Evolutionary conservation across 2,329 filamentous ascomycete genomes (phyloP), one percentile per base, ranked within the genome.

Genomic region (Byssoonygena ceratinophila): DNA sequence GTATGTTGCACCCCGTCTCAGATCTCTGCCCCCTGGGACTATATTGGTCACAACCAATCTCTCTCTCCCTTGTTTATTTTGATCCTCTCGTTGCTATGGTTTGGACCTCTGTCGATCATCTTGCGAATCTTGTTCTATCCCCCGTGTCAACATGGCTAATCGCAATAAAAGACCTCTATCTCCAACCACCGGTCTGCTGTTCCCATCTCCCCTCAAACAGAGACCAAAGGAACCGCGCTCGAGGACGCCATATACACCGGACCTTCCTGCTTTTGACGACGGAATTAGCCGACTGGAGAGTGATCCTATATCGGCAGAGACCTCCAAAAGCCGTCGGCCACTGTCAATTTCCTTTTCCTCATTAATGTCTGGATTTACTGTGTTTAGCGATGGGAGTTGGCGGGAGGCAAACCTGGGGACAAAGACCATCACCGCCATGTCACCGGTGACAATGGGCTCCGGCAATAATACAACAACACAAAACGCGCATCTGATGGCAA

Each of bases 81-180:
- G 59, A 59, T 51, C 53, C 8, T 37, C 34, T 54, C 57, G 53
- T 58, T 58, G 58, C 55, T 55, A 53, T 49, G 27, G 40, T 53
- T 52, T 56, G 51, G 51, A 58, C 49, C 44, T 46, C 49, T 48
- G 32, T 41, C 36, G 4, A 4, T 25, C 29, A 37, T 14, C 12
- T n/a, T n/a, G n/a, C n/a, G n/a, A n/a, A n/a, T n/a, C 48, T 36
- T 43, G 3, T 29, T 23, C n/a, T 43, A 6, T 14, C 5, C 16
- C 32, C 29, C 36, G 25, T 39, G 1, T 9, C 18, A 27, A 25
- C n/a, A 45, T 52, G 47, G 47, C 43, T 52, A 46, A 52, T 31
- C 8, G 18, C 27, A 40, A 39, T 39, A 52, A 46, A 27, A 52
- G 36, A 23, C 41, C 50, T 5, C 44, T 52, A 46, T 54, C 51